Conservation (phyloP, 1,284 basidiomycete genomes). For the Rhodofomes roseus region DNA sequence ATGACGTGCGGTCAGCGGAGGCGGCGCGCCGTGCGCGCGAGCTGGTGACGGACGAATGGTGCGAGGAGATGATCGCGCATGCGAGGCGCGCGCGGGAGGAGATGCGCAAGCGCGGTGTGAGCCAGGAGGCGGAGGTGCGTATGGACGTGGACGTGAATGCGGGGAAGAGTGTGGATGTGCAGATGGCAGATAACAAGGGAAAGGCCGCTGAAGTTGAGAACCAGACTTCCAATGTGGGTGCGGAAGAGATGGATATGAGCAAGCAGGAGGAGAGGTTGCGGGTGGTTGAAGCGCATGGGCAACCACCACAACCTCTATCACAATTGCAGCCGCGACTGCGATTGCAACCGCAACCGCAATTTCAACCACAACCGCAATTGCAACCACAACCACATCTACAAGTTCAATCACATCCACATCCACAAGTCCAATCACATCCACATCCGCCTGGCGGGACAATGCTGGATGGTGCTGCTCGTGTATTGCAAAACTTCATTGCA, state of each 20-base stretch:
- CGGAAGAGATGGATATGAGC: constrained; percentile 1
- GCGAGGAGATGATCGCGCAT: constrained; percentile 20
- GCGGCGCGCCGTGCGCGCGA: constrained; percentile 7
- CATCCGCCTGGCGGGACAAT: neutral
- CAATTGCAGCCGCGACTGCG: too few species aligned
- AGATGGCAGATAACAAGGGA: neutral
- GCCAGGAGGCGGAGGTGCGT: neutral
- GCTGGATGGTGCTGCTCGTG: neutral
- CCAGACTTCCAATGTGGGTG: neutral
- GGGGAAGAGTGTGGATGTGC: neutral
- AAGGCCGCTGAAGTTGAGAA: neutral
- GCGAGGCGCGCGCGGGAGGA: constrained; percentile 18
- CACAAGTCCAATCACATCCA: neutral
- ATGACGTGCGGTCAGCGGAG: constrained; percentile 9
- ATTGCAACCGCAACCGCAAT: too few species aligned
- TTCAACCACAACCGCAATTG: too few species aligned
- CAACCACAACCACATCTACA: too few species aligned
- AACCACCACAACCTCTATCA: too few species aligned
- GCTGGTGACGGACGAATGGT: constrained; percentile 23
- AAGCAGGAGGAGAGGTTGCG: neutral
- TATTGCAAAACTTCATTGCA: neutral
- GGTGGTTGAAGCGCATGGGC: too few species aligned
- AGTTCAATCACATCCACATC: neutral
- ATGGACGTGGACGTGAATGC: neutral
- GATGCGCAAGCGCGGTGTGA: constrained; percentile 11